Percentiles rank a stretch among this genome's conserved stretches.
phyloP scores from a whole-genome alignment of 139 green algal genomes.

The Haematococcus sp. region DNA sequence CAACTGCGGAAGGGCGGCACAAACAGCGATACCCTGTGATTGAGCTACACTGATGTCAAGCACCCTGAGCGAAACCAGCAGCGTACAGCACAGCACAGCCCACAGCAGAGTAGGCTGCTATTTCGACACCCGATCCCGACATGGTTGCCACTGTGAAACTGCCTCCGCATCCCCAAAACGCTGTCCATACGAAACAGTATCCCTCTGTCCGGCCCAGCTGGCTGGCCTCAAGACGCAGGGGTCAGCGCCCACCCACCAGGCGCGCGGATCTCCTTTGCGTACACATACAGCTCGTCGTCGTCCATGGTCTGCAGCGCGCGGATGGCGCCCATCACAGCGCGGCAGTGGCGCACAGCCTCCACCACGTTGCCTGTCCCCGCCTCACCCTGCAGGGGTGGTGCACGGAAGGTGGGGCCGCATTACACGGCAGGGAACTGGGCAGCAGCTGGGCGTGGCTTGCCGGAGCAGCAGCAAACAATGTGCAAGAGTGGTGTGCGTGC shows the following conservation, averaged over 20 bases:
- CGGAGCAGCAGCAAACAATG: not conserved
- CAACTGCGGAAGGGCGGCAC: slow-evolving; percentile 51
- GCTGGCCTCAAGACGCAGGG: too few relatives aligned
- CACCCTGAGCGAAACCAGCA: too few relatives aligned
- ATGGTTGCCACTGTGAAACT: too few relatives aligned
- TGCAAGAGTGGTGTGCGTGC: not conserved
- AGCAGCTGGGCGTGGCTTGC: not conserved
- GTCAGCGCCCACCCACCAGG: slow-evolving; percentile 31
- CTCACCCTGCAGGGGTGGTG: slow-evolving; percentile 68
- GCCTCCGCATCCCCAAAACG: too few relatives aligned
- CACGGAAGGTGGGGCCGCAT: not conserved
- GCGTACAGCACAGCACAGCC: too few relatives aligned
- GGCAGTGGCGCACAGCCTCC: slow-evolving; percentile 94
- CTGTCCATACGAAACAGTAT: too few relatives aligned
- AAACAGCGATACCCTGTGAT: too few relatives aligned
- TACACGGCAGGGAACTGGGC: too few relatives aligned
- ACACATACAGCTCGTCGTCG: slow-evolving; percentile 99
- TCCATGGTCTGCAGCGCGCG: slow-evolving; percentile 94
- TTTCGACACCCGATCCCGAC: too few relatives aligned
- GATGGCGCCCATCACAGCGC: slow-evolving; percentile 94
- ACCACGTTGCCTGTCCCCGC: slow-evolving; percentile 98
- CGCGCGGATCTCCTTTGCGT: slow-evolving; percentile 96
- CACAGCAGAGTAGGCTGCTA: too few relatives aligned
- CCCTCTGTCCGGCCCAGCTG: too few relatives aligned
- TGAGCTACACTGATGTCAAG: too few relatives aligned